These are phyloP conservation scores for Auricularia sp. DNA, from an alignment of 768 basidiomycete genomes.

Conservation along the genomic window DNA sequence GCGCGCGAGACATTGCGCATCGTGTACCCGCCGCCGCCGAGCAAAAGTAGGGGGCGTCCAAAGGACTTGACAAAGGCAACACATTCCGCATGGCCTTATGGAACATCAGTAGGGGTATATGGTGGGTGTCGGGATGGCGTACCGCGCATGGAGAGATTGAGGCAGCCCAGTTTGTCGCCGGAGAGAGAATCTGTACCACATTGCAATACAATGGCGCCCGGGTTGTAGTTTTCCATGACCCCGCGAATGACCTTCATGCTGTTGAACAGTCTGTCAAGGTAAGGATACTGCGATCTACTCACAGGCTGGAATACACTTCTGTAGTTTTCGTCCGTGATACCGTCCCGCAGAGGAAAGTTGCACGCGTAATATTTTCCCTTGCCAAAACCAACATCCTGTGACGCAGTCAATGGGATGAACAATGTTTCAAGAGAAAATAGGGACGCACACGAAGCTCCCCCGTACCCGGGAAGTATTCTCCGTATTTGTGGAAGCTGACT, in stretches of 20 bases:
- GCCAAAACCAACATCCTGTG: conserved; percentile 80
- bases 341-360: conserved; percentile 92
- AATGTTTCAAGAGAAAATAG: conserved; percentile 5
- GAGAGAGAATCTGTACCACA: conserved; percentile 96
- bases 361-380: conserved; percentile 92
- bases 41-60: conserved; percentile 82
- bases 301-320: conserved; percentile 89
- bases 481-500: conserved; percentile 95
- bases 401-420: neutral
- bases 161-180: conserved; percentile 89
- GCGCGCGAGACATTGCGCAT: conserved; percentile 94
- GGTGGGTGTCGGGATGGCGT: neutral
- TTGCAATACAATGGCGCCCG: conserved; percentile 90
- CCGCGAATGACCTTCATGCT: conserved; percentile 48
- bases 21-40: conserved; percentile 97
- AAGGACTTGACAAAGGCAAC: conserved; percentile 96
- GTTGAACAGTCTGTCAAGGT: conserved; percentile 44
- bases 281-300: too few species aligned
- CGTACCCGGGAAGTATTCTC: conserved; percentile 97
- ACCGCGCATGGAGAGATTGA: conserved; percentile 91
- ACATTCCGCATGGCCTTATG: conserved; percentile 86
- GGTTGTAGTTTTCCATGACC: conserved; percentile 91
- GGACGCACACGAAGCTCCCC: conserved; percentile 78
- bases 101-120: neutral
- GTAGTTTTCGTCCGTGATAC: conserved; percentile 91